Conservation (phyloP, 148 eudicot genomes). For the Nepenthes gracilis region DNA sequence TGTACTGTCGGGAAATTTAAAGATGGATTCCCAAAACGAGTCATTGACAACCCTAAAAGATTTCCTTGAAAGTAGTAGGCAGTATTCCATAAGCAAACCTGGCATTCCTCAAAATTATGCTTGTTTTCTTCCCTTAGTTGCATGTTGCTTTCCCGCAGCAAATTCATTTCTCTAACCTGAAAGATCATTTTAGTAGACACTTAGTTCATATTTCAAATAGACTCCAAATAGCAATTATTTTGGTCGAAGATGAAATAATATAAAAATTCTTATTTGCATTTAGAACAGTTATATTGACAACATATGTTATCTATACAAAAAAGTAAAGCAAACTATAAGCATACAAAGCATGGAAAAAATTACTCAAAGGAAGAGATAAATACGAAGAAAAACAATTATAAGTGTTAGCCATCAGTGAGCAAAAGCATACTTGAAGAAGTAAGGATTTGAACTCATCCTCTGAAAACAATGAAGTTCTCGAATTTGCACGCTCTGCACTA, state of each 20-base stretch:
- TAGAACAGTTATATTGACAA: no score
- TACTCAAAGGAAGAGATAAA: no score
- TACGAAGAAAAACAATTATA: no score
- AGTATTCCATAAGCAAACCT: conserved; percentile 21
- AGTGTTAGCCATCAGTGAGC: no score
- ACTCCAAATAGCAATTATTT: background rate
- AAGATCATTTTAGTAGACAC: background rate
- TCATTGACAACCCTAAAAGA: background rate
- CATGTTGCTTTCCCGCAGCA: conserved; percentile 86
- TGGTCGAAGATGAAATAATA: no score
- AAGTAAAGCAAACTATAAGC: no score
- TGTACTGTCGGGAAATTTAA: no score
- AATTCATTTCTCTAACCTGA: conserved; percentile 62
- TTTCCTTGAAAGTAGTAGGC: no score
- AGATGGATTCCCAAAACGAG: no score
- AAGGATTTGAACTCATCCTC: conserved; percentile 88
- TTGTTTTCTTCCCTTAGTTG: conserved; percentile 92
- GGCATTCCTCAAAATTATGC: conserved; percentile 87
- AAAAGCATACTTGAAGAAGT: conserved; percentile 53
- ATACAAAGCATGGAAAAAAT: no score
- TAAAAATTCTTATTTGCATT: no score
- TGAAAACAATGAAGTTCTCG: conserved; percentile 46
- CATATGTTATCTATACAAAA: no score
- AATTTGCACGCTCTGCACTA: conserved; percentile 53
- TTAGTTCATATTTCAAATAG: background rate